These are phyloP conservation scores for Apostasia shenzhenica DNA, from an alignment of 106 monocot species.

Conservation along the genomic window DNA sequence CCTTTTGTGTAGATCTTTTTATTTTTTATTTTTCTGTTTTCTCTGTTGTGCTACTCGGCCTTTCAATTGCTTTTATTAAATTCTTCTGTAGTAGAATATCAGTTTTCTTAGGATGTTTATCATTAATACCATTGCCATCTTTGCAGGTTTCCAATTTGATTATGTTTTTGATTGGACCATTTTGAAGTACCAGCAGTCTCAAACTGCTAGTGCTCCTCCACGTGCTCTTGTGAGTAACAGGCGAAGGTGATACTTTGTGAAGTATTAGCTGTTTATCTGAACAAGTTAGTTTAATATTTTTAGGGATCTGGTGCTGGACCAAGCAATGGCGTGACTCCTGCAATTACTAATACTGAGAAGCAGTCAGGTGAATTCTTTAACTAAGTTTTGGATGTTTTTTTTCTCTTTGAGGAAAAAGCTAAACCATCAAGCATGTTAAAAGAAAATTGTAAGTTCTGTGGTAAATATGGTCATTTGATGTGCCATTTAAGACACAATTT, in stretches of 20 bases:
- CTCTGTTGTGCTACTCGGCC: neutral
- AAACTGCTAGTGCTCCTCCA: slow-evolving; percentile 75
- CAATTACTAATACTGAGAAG: slow-evolving; percentile 35
- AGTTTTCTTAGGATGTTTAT: neutral
- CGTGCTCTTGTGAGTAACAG: slow-evolving; percentile 41
- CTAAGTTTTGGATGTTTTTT: neutral
- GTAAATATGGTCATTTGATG: no score
- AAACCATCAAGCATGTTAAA: no score
- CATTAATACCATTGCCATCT: neutral
- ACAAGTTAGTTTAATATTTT: neutral
- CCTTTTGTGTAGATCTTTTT: slow-evolving; percentile 2
- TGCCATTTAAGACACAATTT: no score
- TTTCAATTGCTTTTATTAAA: neutral
- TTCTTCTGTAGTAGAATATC: neutral
- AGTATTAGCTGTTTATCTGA: neutral
- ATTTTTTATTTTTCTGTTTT: no score
- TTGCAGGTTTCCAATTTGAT: slow-evolving; percentile 96
- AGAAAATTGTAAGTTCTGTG: no score
- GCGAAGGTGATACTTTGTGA: neutral
- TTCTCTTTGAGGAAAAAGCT: no score
- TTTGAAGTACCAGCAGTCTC: slow-evolving; percentile 94
- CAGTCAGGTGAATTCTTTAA: slow-evolving; percentile 50
- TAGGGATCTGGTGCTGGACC: slow-evolving; percentile 54
- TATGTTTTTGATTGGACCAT: slow-evolving; percentile 99
- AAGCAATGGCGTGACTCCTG: slow-evolving; percentile 49